A percentile compares a stretch with the other conserved stretches of the same genome.
Conservation (phyloP, 768 basidiomycete species). For the Calocybe indica region DNA sequence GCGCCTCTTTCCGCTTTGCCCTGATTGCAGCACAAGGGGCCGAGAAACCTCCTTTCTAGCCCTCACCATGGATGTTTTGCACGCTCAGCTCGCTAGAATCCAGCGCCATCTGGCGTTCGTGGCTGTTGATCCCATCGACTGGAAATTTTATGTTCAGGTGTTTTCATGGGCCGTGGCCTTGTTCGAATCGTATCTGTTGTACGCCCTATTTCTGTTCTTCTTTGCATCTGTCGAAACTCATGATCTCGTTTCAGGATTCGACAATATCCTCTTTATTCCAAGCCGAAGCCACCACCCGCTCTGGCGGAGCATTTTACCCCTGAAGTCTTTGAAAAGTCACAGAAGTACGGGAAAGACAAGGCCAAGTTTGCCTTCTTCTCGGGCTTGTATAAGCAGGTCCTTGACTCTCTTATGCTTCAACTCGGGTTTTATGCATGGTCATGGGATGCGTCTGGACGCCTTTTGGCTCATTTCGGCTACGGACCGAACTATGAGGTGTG, state of each 20-base stretch:
- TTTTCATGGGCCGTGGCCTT: conserved; percentile 75
- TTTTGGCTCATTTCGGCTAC: conserved; percentile 53
- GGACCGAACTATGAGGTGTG: conserved; percentile 69
- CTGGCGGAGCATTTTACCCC: conserved; percentile 63
- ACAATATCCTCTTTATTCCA: conserved; percentile 83
- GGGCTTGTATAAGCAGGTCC: conserved; percentile 63
- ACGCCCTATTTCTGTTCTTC: conserved; percentile 23
- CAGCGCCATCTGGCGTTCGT: conserved; percentile 69
- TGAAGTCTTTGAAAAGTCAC: conserved; percentile 82
- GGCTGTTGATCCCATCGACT: conserved; percentile 65
- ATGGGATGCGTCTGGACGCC: conserved; percentile 59
- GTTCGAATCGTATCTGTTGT: conserved; percentile 88
- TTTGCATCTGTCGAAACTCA: conserved; percentile 2
- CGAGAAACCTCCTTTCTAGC: too few species aligned
- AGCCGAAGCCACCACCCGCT: conserved; percentile 61
- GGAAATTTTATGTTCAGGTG: conserved; percentile 74
- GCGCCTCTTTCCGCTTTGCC: too few species aligned
- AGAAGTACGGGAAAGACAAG: conserved; percentile 88
- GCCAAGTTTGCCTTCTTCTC: conserved; percentile 75
- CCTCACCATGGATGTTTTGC: conserved; percentile 52
- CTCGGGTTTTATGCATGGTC: conserved; percentile 79
- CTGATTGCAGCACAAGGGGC: too few species aligned
- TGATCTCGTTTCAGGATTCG: conserved; percentile 43
- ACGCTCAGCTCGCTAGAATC: conserved; percentile 47
- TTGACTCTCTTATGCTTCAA: conserved; percentile 68